Percentiles rank a stretch among this genome's conserved stretches.
Conservation (phyloP, 2,329 filamentous ascomycete species). For the Epichloe gansuensis region DNA sequence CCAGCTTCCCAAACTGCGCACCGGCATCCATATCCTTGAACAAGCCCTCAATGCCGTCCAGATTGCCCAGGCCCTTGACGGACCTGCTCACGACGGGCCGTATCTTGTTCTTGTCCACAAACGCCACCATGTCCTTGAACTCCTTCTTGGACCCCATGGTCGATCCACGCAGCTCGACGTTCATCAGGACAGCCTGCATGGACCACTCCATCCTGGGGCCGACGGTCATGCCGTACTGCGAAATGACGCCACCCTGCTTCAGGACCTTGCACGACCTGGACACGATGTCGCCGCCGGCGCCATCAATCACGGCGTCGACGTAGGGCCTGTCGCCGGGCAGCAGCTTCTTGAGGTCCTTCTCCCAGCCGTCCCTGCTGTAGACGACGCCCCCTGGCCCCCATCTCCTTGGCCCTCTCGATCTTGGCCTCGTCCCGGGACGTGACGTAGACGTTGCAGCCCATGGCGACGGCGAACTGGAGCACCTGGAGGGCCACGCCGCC, state of each 20-base stretch:
- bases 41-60: conserved; percentile 66
- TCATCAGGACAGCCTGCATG: conserved; percentile 75
- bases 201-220: conserved; percentile 74
- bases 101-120: conserved; percentile 63
- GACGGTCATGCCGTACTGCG: conserved; percentile 84
- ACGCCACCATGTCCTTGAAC: conserved; percentile 81
- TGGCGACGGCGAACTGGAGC: conserved; percentile 64
- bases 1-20: conserved; percentile 84
- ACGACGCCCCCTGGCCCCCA: conserved; percentile 77
- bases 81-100: conserved; percentile 66
- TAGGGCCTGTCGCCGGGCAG: conserved; percentile 55
- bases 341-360: conserved; percentile 54
- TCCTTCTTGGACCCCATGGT: conserved; percentile 89
- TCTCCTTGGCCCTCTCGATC: conserved; percentile 53
- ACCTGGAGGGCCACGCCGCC: conserved; percentile 81
- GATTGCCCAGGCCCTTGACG: conserved; percentile 59
- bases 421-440: conserved; percentile 65
- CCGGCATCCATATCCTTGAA: conserved; percentile 84
- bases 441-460: conserved; percentile 70
- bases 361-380: conserved; percentile 73
- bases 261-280: conserved; percentile 54
- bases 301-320: conserved; percentile 79
- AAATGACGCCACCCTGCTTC: conserved; percentile 73
- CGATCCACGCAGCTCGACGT: conserved; percentile 73
- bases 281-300: conserved; percentile 80